phyloP scores from a whole-genome alignment of 2,329 filamentous ascomycete species.

The Hymenoscyphus scutula region DNA sequence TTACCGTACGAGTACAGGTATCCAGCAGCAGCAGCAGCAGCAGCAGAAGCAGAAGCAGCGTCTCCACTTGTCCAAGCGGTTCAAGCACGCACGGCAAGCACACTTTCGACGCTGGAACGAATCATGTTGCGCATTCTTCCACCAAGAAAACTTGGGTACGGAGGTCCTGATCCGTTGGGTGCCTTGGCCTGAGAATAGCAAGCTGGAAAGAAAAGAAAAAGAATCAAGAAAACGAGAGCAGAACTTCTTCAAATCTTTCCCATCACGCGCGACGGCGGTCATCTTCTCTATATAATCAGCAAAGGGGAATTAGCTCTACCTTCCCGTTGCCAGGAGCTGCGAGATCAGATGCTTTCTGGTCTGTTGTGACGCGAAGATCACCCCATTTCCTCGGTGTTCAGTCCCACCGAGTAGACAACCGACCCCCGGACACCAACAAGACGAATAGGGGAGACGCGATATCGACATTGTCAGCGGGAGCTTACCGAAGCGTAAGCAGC shows the following conservation, averaged over 20 bases:
- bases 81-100: slow-evolving; percentile 15
- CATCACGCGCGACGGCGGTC: background rate
- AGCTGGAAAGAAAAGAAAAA: too few relatives aligned
- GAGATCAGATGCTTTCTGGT: slow-evolving; percentile 21
- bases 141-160: background rate
- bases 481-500: background rate
- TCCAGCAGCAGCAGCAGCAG: slow-evolving; percentile 14
- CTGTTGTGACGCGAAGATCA: slow-evolving; percentile 23
- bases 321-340: background rate
- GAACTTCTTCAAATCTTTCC: background rate
- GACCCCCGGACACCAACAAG: background rate
- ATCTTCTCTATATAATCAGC: slow-evolving; percentile 9
- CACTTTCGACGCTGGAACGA: slow-evolving; percentile 14
- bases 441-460: background rate
- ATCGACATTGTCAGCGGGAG: background rate
- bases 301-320: background rate
- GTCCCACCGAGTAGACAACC: background rate
- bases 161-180: background rate
- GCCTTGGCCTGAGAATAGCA: background rate
- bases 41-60: too few relatives aligned
- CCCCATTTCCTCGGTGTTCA: slow-evolving; percentile 14
- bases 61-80: slow-evolving; percentile 1
- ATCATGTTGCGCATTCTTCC: slow-evolving; percentile 17
- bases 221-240: background rate
- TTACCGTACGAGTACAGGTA: too few relatives aligned